Conservation (phyloP, 2,329 filamentous ascomycete species). For the Clonostachys chloroleuca region DNA sequence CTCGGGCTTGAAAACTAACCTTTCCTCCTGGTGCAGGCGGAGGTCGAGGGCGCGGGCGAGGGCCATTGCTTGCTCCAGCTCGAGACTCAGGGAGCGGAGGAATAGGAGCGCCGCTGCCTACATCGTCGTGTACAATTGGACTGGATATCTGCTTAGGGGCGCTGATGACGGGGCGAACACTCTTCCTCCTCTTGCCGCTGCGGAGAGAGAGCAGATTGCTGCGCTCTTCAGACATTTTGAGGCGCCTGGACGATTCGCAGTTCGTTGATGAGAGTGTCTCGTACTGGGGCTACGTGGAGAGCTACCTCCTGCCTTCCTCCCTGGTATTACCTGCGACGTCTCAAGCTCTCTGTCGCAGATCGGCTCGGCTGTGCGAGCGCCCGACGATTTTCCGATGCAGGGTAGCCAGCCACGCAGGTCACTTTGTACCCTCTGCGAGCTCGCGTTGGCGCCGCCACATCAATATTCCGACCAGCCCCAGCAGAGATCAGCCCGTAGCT, state of each 20-base stretch:
- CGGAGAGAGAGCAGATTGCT: slow-evolving; percentile 56
- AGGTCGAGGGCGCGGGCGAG: slow-evolving; percentile 38
- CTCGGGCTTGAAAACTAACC: slow-evolving; percentile 24
- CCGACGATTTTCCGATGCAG: too few species aligned
- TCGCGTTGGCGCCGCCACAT: too few species aligned
- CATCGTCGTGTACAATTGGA: slow-evolving; percentile 49
- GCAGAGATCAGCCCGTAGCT: too few species aligned
- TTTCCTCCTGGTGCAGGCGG: slow-evolving; percentile 51
- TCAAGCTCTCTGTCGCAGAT: too few species aligned
- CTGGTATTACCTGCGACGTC: too few species aligned
- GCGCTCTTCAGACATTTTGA: slow-evolving; percentile 55
- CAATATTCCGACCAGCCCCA: too few species aligned
- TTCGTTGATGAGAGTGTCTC: neutral
- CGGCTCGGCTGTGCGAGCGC: too few species aligned
- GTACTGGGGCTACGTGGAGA: too few species aligned
- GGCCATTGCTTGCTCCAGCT: slow-evolving; percentile 12
- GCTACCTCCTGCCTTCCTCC: too few species aligned
- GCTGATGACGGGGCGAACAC: slow-evolving; percentile 56
- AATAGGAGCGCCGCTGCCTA: slow-evolving; percentile 4
- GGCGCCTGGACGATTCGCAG: neutral
- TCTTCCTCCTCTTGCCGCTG: slow-evolving; percentile 57
- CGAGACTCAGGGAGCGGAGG: slow-evolving; percentile 8
- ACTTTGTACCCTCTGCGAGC: too few species aligned
- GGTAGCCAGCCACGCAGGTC: too few species aligned
- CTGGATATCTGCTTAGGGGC: slow-evolving; percentile 59